Base-by-base conservation (phyloP, 2,329 filamentous ascomycete genomes). In the Cordyceps tenuipes region DNA sequence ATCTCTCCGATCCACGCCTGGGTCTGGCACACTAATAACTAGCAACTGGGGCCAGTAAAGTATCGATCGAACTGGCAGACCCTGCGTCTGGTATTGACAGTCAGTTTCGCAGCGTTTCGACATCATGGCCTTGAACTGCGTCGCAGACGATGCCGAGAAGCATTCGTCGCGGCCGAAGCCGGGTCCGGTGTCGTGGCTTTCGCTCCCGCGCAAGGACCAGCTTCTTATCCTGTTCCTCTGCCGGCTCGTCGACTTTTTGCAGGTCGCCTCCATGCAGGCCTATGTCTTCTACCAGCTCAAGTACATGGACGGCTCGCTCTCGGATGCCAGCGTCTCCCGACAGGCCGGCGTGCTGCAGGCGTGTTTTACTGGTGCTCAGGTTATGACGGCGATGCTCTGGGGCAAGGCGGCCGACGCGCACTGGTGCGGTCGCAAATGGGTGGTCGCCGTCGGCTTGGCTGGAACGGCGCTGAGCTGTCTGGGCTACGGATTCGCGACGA, bases 251-350 rank as follows among this genome's bases (percentile, higher is more conserved):
- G 88, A 91, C 69, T 89, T 89, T 50, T 73, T 92, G 43, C 87
- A 88, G 5, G 82, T 90, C 62, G 88, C 86, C 7, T 85, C 82
- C 1, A 71, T 88, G 39, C 82, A 87, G 67, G 81, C 85, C 47
- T 91, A 90, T 69, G 82, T 91, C 69, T 91, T 88, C 73, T 90
- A 89, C 72, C 87, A 90, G 71, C 81, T 91, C 15, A 84, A 83
- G 65, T 86, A 83, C 4, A 88, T 91, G 68, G 71, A 76, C 62
- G 79, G 79, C 2, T 81, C 79, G 0, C 70, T 81, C 15, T 76
- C 79, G 17, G 78, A 82, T 59, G 70, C 77, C 26, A 71, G 75
- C 51, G 86, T 90, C 60, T 83, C 88, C 0, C 79, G 79, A 5
- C 87, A 90, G 68, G 87, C 86, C 0, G 88, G 88, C 29, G 75